Evolutionary conservation across 345 rosid species (phyloP).

Genomic region (Eucalyptus tenuipes): DNA sequence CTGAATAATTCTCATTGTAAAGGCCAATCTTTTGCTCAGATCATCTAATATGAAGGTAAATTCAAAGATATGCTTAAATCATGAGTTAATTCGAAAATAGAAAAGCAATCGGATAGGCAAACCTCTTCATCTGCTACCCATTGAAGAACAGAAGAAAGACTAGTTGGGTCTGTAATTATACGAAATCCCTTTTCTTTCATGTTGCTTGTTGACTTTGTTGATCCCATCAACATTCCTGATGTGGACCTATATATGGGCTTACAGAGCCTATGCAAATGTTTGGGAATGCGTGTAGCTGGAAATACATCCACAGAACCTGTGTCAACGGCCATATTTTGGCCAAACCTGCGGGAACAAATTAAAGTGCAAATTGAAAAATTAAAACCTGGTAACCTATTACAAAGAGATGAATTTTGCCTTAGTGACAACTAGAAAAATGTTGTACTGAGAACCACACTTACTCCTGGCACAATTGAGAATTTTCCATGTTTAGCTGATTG

Average conservation of each 20-base stretch:
- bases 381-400: background rate
- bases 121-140: constrained; percentile 84
- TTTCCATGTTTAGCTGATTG: constrained; percentile 53
- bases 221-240: constrained; percentile 17
- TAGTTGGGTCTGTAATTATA: constrained; percentile 50
- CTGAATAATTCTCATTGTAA: background rate
- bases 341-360: constrained; percentile 35
- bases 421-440: background rate
- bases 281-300: constrained; percentile 67
- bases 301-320: constrained; percentile 82
- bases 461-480: constrained; percentile 61
- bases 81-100: background rate
- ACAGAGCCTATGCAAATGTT: constrained; percentile 48
- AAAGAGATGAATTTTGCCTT: background rate
- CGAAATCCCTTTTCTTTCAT: constrained; percentile 52
- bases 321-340: constrained; percentile 59
- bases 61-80: background rate
- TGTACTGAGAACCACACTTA: constrained; percentile 21
- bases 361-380: background rate
- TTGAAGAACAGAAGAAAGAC: constrained; percentile 57
- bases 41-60: background rate
- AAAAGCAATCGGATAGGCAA: background rate
- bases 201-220: constrained; percentile 13
- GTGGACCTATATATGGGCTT: constrained; percentile 34
- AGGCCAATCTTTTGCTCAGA: background rate